These are phyloP conservation scores for Epichloe sp. DNA, from an alignment of 2,329 filamentous ascomycete species.

Conservation along the genomic window DNA sequence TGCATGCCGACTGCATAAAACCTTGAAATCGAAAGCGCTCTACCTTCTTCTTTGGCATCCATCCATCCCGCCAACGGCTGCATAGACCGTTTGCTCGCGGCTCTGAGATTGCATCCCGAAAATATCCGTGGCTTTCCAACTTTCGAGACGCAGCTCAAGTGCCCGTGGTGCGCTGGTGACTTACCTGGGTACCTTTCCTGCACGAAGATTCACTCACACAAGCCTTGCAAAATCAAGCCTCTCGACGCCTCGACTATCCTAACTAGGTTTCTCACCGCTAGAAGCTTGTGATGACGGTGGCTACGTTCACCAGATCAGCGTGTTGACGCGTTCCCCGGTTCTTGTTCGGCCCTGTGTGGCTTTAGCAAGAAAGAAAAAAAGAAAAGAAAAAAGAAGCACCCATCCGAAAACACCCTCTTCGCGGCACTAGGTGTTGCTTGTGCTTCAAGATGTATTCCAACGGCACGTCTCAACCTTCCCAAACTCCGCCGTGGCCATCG, in stretches of 20 bases:
- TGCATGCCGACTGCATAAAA: neutral
- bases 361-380: neutral
- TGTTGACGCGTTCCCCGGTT: constrained; percentile 1
- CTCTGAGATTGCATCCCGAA: neutral
- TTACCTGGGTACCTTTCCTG: neutral
- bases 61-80: neutral
- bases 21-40: neutral
- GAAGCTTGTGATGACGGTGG: constrained; percentile 4
- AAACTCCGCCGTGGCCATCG: constrained; percentile 3
- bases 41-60: neutral
- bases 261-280: constrained; percentile 1
- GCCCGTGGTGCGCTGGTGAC: neutral
- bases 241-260: neutral
- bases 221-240: neutral
- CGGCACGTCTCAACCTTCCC: constrained; percentile 5
- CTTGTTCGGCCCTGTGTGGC: neutral
- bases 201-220: neutral
- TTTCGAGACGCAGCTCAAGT: neutral
- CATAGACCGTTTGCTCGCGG: neutral
- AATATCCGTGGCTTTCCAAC: neutral
- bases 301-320: neutral
- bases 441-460: constrained; percentile 7
- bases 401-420: neutral
- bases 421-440: neutral
- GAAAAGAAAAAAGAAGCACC: neutral